These are phyloP conservation scores for Alternaria viburni DNA, from an alignment of 2,329 filamentous ascomycete genomes.

Conservation along the genomic window DNA sequence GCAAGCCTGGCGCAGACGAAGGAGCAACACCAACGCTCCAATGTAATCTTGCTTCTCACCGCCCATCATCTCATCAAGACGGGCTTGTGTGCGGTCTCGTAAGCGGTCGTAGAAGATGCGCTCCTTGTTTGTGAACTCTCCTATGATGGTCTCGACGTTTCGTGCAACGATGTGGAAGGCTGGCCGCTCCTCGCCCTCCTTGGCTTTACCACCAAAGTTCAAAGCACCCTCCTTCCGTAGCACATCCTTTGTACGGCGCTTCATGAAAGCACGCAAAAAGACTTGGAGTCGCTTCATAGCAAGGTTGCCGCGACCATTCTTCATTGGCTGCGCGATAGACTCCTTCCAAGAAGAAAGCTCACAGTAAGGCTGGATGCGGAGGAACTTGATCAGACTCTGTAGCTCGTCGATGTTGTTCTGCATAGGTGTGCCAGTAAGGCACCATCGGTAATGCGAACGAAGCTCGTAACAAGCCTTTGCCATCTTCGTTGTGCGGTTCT, in stretches of 20 bases:
- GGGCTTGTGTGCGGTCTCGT: constrained; percentile 82
- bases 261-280: constrained; percentile 93
- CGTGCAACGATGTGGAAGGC: constrained; percentile 92
- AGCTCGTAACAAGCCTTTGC: constrained; percentile 91
- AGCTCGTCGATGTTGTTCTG: constrained; percentile 98
- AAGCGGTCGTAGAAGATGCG: constrained; percentile 84
- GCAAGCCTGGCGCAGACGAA: constrained; percentile 89
- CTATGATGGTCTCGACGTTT: constrained; percentile 80
- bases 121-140: constrained; percentile 80
- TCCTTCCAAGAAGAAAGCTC: constrained; percentile 87
- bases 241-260: constrained; percentile 97
- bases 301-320: constrained; percentile 85
- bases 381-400: constrained; percentile 89
- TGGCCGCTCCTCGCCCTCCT: constrained; percentile 62
- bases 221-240: constrained; percentile 84
- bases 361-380: constrained; percentile 90
- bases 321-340: constrained; percentile 87
- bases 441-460: constrained; percentile 89
- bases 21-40: constrained; percentile 87
- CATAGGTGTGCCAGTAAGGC: constrained; percentile 93
- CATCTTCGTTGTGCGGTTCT: constrained; percentile 95
- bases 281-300: constrained; percentile 86
- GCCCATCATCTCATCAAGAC: constrained; percentile 87
- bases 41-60: constrained; percentile 84
- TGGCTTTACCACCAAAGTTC: constrained; percentile 73